A percentile compares a stretch with the other conserved stretches of the same genome.
Evolutionary conservation across 345 rosid species (phyloP).

Genomic region (Camelina neglecta): DNA sequence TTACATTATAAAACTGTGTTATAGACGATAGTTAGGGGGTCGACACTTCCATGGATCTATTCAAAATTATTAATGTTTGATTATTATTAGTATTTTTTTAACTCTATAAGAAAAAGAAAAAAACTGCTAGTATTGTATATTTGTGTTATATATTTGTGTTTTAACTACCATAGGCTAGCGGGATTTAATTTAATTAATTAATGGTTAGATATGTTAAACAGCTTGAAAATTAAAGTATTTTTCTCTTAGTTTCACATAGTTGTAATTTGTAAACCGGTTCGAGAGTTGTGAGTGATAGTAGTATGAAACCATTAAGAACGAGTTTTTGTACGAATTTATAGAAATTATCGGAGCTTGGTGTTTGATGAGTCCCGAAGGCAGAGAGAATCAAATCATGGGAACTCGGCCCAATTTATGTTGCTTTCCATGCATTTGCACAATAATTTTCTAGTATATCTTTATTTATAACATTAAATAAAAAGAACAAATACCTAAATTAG

Average conservation of each 20-base stretch:
- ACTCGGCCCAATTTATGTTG: slow-evolving; percentile 43
- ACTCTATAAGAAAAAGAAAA: too few species aligned
- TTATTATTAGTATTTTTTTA: too few species aligned
- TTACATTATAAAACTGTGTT: background rate
- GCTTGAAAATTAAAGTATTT: background rate
- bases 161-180: too few species aligned
- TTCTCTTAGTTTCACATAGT: background rate
- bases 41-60: background rate
- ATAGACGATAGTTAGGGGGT: background rate
- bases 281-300: background rate
- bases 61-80: background rate
- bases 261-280: background rate
- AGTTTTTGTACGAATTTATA: background rate
- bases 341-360: slow-evolving; percentile 32
- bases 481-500: slow-evolving; percentile 6
- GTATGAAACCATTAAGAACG: background rate
- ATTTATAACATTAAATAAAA: background rate
- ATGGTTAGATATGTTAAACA: background rate
- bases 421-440: slow-evolving; percentile 20
- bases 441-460: background rate
- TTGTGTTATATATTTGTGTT: too few species aligned
- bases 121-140: background rate
- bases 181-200: too few species aligned
- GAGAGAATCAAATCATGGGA: slow-evolving; percentile 53
- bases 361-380: slow-evolving; percentile 62